A percentile compares a stretch with the other conserved stretches of the same genome.
Conservation (phyloP, 495 filamentous ascomycete genomes). For the Mytilinidion resinicola region DNA sequence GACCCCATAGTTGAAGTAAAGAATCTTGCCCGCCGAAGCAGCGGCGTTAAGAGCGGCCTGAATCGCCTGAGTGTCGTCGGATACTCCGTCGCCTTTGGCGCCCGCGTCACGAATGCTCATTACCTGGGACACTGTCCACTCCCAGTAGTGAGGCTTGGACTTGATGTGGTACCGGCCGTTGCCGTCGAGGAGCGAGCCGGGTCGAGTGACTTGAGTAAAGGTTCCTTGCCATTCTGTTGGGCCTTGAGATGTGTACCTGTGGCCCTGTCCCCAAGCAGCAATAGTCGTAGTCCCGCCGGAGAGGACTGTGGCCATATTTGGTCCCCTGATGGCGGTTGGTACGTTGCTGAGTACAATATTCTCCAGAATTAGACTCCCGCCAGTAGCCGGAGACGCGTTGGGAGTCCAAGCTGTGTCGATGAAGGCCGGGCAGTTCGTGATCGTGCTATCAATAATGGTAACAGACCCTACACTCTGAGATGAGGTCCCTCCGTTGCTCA, state of each 20-base stretch:
- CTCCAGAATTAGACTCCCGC: slow-evolving; percentile 74
- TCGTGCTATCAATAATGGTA: slow-evolving; percentile 69
- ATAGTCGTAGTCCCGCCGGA: slow-evolving; percentile 41
- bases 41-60: slow-evolving; percentile 61
- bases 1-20: slow-evolving; percentile 89
- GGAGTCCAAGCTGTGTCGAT: slow-evolving; percentile 16
- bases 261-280: slow-evolving; percentile 57
- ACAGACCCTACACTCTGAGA: slow-evolving; percentile 73
- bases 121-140: slow-evolving; percentile 51
- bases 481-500: slow-evolving; percentile 31
- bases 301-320: slow-evolving; percentile 37
- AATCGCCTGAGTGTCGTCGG: slow-evolving; percentile 64
- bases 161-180: slow-evolving; percentile 57
- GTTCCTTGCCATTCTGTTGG: slow-evolving; percentile 37
- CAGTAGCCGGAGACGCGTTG: slow-evolving; percentile 47
- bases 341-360: slow-evolving; percentile 72
- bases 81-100: slow-evolving; percentile 69
- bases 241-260: slow-evolving; percentile 17
- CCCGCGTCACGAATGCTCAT: slow-evolving; percentile 69
- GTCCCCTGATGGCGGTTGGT: slow-evolving; percentile 46
- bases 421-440: slow-evolving; percentile 47
- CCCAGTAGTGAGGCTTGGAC: slow-evolving; percentile 69
- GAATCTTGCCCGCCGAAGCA: slow-evolving; percentile 54
- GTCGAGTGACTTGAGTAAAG: slow-evolving; percentile 49
- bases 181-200: slow-evolving; percentile 47